Base-by-base conservation (phyloP, 352 stramenopile genomes). In the Elongisporangium undulatum region DNA sequence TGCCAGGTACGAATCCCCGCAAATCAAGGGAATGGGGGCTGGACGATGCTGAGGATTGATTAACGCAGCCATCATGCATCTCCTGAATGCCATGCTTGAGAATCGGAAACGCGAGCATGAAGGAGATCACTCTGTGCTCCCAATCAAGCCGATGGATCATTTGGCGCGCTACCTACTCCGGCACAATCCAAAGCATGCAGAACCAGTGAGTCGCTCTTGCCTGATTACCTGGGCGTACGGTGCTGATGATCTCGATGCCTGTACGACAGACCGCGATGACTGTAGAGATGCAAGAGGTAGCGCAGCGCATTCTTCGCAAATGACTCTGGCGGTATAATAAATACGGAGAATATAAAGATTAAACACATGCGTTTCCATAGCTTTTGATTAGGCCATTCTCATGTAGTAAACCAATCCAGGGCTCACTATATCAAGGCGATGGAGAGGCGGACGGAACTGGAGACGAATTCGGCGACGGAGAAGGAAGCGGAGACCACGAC, bases 141-240 rank as follows among this genome's bases (percentile, higher is more conserved):
- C 63, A 16, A 78, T 91, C 55, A 69, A 78, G 22, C 79, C 81
- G 9, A 59, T 93, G 8, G 72, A 91, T 63, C 79, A 90, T 59
- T 63, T 91, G 22, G 79, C 81, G 51, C 77, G 73, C 24, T 91
- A 78, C 62, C 65, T 93, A 34, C 63, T 87, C 41, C 77, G 83
- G 15, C 75, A 86, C 24, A 92, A 92, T 51, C 76, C 79, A n/a
- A 67, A 69, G 20, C 71, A 88, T 49, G 58, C 55, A 3, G 62
- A 88, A 50, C 68, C 68, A 17, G 83, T 90, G 65, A 6, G 79
- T 71, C 22, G 4, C 6, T 15, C 3, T 49, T 19, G 7, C n/a
- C 34, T 29, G 21, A 17, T 17, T 51, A 4, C n/a, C 10, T 56
- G 5, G 17, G 13, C 39, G 23, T 12, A 21, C 57, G 13, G 17